Evolutionary conservation across 169 alveolate species (phyloP), one percentile per base, ranked within the genome.

Genomic region (Cryptosporidium canis): DNA sequence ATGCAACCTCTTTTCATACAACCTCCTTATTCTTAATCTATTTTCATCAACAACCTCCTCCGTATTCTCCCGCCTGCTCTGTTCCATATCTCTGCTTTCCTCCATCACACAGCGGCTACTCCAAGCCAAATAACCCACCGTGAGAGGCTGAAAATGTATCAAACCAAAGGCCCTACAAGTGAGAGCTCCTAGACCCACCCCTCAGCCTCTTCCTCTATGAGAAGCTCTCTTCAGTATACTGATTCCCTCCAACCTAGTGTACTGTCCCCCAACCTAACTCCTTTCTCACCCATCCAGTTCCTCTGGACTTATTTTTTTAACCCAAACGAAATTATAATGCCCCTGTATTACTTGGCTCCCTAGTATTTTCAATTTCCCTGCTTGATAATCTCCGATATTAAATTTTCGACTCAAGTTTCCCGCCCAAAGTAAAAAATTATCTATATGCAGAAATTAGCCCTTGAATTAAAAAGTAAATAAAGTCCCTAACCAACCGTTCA

Each of bases 1-100:
- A 58, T 77, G 87, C 14, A 77, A 44, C 33, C 27, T 77, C 27
- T 77, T 58, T 31, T 77, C 87, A 44, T 77, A 77, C 21, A 77
- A 24, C 48, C 18, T 77, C 37, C 87, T 77, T n/a, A 61, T 77
- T 24, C 87, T 77, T 14, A 56, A 31, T 24, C 87, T 77, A 37
- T 77, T 55, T 39, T 58, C 63, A 0, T 77, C 87, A 21, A 37
- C 37, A 12, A 48, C 16, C 31, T 58, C 61, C 66, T 55, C 77
- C 4, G 24, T 77, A 37, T 63, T 77, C 41, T 77, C 77, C 47
- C 37, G 24, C 45, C 68, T 61, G 27, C 68, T 61, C 11, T 39
- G 68, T 8, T 61, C 68, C 68, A 61, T 61, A 16, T 31, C n/a
- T 7, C 24, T 27, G 3, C 21, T 48, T 48, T 48, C 33, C 24